Conservation (phyloP, 345 rosid species). For the Sisymbrium irio region DNA sequence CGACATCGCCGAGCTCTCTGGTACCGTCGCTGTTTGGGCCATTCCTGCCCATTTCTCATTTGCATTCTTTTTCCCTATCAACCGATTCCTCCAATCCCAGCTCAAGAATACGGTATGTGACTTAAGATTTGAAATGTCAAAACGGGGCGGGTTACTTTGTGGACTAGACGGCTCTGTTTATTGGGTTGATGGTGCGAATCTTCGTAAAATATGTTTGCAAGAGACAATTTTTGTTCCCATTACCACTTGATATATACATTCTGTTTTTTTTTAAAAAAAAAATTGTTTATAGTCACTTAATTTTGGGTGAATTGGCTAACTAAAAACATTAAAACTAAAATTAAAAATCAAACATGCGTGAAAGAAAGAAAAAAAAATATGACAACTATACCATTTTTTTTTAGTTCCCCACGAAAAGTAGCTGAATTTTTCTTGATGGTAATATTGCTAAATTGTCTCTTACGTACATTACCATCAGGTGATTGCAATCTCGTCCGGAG, state of each 20-base stretch:
- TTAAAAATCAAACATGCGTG: no score
- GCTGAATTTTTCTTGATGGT: no score
- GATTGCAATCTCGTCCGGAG: slow-evolving; percentile 51
- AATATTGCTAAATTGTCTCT: no score
- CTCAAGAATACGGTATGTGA: slow-evolving; percentile 16
- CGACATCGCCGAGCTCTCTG: slow-evolving; percentile 60
- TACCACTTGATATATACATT: background rate
- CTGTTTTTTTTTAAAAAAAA: no score
- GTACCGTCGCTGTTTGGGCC: slow-evolving; percentile 45
- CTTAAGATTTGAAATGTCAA: background rate
- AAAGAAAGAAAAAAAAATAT: no score
- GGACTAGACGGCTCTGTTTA: background rate
- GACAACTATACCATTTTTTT: no score
- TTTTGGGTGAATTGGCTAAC: background rate
- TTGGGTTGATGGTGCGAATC: background rate
- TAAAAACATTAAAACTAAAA: background rate
- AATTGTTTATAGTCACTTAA: no score
- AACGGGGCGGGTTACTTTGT: background rate
- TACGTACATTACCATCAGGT: slow-evolving; percentile 14
- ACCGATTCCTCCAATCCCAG: slow-evolving; percentile 76
- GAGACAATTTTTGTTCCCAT: background rate
- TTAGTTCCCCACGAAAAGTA: no score
- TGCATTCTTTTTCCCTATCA: slow-evolving; percentile 69
- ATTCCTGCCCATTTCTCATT: slow-evolving; percentile 78
- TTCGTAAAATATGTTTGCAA: background rate